phyloP scores from a whole-genome alignment of 2,329 filamentous ascomycete species.

The Venturiaceae sp. region DNA sequence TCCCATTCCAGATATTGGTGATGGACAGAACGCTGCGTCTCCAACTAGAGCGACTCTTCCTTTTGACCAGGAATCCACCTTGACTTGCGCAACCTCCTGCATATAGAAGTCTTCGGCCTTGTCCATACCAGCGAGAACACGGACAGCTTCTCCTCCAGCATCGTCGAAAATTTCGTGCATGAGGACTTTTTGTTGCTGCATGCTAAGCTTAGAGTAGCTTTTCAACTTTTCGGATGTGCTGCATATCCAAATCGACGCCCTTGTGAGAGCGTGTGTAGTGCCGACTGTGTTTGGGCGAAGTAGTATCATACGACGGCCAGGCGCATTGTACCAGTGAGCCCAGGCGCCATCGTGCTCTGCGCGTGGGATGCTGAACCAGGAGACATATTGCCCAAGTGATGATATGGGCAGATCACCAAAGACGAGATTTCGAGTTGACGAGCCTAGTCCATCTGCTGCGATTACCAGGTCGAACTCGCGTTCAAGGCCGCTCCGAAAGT shows the following conservation, averaged over 20 bases:
- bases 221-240: not conserved
- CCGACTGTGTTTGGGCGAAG: conserved; percentile 9
- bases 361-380: conserved; percentile 20
- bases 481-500: conserved; percentile 16
- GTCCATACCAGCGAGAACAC: conserved; percentile 29
- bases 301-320: conserved; percentile 16
- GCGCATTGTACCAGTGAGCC: conserved; percentile 19
- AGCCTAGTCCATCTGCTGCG: conserved; percentile 22
- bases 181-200: conserved; percentile 14
- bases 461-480: conserved; percentile 19
- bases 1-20: conserved; percentile 17
- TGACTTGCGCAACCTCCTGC: conserved; percentile 29
- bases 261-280: not conserved
- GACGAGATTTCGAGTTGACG: conserved; percentile 17
- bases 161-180: conserved; percentile 20
- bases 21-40: conserved; percentile 29
- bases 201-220: conserved; percentile 7
- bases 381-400: conserved; percentile 19
- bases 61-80: conserved; percentile 23
- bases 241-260: not conserved
- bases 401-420: conserved; percentile 17
- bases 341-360: conserved; percentile 14
- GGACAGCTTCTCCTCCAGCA: conserved; percentile 27
- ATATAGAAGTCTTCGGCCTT: conserved; percentile 34
- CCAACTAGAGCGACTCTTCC: conserved; percentile 26